These are phyloP conservation scores for Papilionanthe hybrid DNA, from an alignment of 116 monocot genomes.

Conservation along the genomic window DNA sequence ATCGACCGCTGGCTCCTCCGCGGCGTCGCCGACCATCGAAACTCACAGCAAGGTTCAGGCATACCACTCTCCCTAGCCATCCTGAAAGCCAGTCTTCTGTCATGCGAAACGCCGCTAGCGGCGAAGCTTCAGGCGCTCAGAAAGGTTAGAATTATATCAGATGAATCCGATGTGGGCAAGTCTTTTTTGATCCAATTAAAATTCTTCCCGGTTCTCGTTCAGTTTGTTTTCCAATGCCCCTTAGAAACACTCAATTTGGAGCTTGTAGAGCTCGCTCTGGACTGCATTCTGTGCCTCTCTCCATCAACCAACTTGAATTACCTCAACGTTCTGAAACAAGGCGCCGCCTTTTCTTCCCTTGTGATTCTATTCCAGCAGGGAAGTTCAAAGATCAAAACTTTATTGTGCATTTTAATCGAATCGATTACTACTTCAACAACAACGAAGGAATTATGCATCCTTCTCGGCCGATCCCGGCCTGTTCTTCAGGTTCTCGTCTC, in stretches of 20 bases:
- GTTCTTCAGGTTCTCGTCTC: constrained; percentile 26
- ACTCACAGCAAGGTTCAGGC: neutral
- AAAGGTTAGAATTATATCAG: constrained; percentile 45
- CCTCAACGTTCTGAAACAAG: constrained; percentile 31
- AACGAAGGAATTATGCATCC: constrained; percentile 19
- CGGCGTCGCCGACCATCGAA: neutral
- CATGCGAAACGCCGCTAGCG: neutral
- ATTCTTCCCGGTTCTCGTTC: constrained; percentile 34
- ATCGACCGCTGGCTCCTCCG: constrained; percentile 75
- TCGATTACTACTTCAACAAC: constrained; percentile 18
- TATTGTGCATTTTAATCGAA: constrained; percentile 45
- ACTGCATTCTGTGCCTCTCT: constrained; percentile 48
- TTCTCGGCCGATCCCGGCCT: constrained; percentile 14
- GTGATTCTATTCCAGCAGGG: constrained; percentile 35
- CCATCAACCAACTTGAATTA: constrained; percentile 23
- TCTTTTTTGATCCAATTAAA: constrained; percentile 46
- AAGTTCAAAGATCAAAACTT: constrained; percentile 34
- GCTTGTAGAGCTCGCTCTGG: constrained; percentile 44
- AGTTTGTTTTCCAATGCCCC: constrained; percentile 2
- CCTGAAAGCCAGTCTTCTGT: constrained; percentile 36
- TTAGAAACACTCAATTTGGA: neutral
- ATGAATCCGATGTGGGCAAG: constrained; percentile 55
- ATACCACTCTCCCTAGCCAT: constrained; percentile 27
- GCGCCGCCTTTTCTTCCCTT: constrained; percentile 23
- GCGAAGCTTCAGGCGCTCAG: constrained; percentile 37